Conservation (phyloP, 495 filamentous ascomycete genomes). For the Penicillium macrosclerotiorum region DNA sequence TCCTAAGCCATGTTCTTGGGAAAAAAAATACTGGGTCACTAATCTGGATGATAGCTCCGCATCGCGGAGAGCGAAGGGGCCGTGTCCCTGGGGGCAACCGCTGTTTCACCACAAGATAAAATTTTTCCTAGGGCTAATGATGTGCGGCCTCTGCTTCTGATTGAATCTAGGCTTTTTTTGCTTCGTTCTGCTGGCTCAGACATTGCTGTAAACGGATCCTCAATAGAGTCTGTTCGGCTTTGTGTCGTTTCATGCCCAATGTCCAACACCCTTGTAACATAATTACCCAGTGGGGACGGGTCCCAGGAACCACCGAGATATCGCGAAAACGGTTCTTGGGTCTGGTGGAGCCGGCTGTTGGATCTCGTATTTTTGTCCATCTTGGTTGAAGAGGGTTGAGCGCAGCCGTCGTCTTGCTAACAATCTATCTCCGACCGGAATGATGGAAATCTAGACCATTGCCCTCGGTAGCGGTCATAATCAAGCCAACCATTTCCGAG, state of each 20-base stretch:
- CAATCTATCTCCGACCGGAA: conserved; percentile 6
- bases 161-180: neutral
- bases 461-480: too few relatives aligned
- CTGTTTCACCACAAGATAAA: conserved; percentile 3
- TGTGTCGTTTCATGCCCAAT: neutral
- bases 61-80: conserved; percentile 1
- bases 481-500: too few relatives aligned
- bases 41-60: conserved; percentile 3
- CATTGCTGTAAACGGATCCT: too few relatives aligned
- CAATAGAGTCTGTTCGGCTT: neutral
- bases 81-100: neutral
- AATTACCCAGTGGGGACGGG: neutral
- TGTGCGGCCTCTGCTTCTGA: neutral
- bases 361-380: neutral
- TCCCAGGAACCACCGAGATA: neutral
- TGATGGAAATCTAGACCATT: conserved; percentile 5
- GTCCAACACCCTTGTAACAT: neutral
- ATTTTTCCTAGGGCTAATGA: conserved; percentile 6
- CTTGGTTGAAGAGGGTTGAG: neutral
- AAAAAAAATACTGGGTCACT: neutral
- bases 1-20: neutral
- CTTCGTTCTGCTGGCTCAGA: neutral
- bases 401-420: neutral
- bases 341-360: conserved; percentile 1
- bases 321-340: conserved; percentile 4